Evolutionary conservation across 441 rosid species (phyloP), one percentile per base, ranked within the genome.

Genomic region (Daphne laureola): DNA sequence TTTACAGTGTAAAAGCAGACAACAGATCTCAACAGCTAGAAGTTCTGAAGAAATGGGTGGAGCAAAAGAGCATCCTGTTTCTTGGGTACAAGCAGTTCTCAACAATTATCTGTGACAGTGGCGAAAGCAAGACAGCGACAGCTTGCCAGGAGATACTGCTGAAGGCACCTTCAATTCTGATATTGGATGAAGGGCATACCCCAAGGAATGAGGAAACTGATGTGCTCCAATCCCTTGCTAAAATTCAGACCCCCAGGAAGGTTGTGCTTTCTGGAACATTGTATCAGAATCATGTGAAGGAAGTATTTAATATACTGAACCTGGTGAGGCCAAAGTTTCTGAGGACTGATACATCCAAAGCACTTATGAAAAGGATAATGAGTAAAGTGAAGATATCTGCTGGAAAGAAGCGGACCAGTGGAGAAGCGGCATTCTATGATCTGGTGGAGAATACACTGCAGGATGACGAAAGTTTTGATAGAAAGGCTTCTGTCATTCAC

Each of bases 221-320:
- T 66, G 74, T 75, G 48, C 47, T 88, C 9, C 85, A 75, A 36
- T 79, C 96, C 3, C 86, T 91, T 14, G 93, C 86, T 14, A 81
- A 78, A 48, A 84, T 91, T 31, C 82, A 67, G 73, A 91, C 95
- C 0, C 80, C 84, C 47, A 70, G 91, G 16, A 91, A 88, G 70
- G 93, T 91, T 15, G 96, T 88, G 1, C 95, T 84, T 59, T 86
- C 95, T 0, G 95, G 98, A 40, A 91, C 96, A 0, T 79, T 88
- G 26, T 91, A 88, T 61, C 98, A 88, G 40, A 88, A 91, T 61
- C 87, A 82, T 44, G 98, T 91, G 40, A 73, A 75, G 64, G 95
- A 91, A 73, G 98, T 86, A 17, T 88, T 88, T 49, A 91, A 88
- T 61, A 79, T 91, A 45, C 46, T 91, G 64, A 79, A 91, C 40